phyloP scores from a whole-genome alignment of 805 yeast species.

The Hanseniaspora singularis region DNA sequence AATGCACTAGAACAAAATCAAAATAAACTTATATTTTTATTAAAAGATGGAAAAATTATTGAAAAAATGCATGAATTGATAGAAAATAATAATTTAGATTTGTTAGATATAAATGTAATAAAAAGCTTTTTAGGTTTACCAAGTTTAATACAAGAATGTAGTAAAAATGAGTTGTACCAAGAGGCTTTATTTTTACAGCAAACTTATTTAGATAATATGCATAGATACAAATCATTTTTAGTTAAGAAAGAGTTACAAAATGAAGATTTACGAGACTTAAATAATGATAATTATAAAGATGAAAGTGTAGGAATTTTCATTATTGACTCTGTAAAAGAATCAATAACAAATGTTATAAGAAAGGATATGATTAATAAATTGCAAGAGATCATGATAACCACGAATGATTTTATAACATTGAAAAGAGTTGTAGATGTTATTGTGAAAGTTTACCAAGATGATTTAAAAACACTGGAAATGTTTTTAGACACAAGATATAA shows the following conservation, averaged over 20 bases:
- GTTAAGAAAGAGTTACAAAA: constrained; percentile 24
- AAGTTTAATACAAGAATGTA: constrained; percentile 69
- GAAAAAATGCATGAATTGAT: neutral
- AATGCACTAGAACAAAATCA: constrained; percentile 5
- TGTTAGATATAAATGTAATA: constrained; percentile 56
- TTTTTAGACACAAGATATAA: constrained; percentile 47
- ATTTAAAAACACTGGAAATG: constrained; percentile 57
- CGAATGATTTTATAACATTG: constrained; percentile 24
- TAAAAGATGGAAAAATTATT: neutral
- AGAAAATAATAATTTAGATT: constrained; percentile 24
- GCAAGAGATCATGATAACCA: constrained; percentile 53
- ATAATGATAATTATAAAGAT: constrained; percentile 1
- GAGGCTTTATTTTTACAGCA: constrained; percentile 79
- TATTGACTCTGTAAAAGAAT: constrained; percentile 25
- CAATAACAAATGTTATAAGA: constrained; percentile 25
- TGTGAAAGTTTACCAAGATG: constrained; percentile 38
- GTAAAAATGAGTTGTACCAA: constrained; percentile 72
- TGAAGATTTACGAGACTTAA: constrained; percentile 21
- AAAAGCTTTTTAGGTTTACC: constrained; percentile 53
- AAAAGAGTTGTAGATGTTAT: constrained; percentile 14
- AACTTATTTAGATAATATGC: constrained; percentile 49
- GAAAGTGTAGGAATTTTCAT: constrained; percentile 18
- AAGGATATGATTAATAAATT: constrained; percentile 59
- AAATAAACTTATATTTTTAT: neutral
- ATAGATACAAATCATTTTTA: constrained; percentile 49